Conservation (phyloP, 2,329 filamentous ascomycete genomes). For the Apiospora pterosperma region DNA sequence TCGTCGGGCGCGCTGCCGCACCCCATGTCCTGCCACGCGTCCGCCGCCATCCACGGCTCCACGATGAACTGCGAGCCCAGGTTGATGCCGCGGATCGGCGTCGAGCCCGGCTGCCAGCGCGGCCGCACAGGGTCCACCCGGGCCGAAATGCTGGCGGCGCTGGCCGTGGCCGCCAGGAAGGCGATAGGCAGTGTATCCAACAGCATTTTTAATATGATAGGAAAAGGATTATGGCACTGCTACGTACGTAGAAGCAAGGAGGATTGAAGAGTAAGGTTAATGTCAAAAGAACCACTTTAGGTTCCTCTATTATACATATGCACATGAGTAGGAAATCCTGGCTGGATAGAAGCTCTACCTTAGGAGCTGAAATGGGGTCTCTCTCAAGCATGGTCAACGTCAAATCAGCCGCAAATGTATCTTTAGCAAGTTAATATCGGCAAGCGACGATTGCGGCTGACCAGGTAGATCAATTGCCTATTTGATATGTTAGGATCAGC, state of each 20-base stretch:
- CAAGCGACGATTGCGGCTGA: background rate
- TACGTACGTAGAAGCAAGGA: no score
- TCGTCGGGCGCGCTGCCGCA: slow-evolving; percentile 38
- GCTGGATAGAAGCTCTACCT: no score
- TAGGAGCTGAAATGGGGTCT: no score
- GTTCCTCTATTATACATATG: no score
- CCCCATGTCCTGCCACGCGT: slow-evolving; percentile 43
- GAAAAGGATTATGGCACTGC: no score
- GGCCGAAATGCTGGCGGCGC: background rate
- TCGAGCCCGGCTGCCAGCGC: background rate
- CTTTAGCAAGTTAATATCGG: no score
- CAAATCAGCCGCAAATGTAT: no score
- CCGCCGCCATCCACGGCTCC: slow-evolving; percentile 45
- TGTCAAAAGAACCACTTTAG: no score
- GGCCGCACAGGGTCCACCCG: background rate
- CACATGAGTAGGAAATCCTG: no score
- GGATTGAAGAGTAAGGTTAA: background rate
- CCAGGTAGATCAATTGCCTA: background rate
- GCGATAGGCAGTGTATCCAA: background rate
- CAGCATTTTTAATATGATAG: background rate
- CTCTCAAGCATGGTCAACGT: no score
- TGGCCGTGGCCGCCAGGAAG: background rate
- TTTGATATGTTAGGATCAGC: background rate
- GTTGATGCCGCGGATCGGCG: slow-evolving; percentile 38
- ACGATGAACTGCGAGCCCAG: slow-evolving; percentile 48